phyloP scores from a whole-genome alignment of 495 filamentous ascomycete genomes.

The Talaromyces liani region DNA sequence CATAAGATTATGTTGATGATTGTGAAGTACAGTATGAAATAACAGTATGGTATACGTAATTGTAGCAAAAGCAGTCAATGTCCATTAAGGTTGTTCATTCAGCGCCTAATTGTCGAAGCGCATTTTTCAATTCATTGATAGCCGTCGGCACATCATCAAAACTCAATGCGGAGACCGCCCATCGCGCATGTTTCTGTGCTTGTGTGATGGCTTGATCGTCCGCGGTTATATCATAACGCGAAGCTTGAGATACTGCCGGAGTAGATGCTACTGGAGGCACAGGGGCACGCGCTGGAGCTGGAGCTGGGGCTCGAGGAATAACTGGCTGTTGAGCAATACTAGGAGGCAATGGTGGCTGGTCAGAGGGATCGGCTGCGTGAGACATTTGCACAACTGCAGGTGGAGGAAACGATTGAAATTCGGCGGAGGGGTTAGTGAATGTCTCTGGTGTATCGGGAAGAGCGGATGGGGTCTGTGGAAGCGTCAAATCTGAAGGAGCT shows the following conservation, averaged over 20 bases:
- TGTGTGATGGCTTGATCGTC: slow-evolving; percentile 71
- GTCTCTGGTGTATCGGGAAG: slow-evolving; percentile 34
- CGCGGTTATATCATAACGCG: slow-evolving; percentile 12
- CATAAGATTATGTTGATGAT: background rate
- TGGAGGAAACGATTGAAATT: slow-evolving; percentile 42
- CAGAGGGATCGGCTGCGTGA: slow-evolving; percentile 18
- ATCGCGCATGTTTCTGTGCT: slow-evolving; percentile 93
- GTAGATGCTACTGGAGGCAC: slow-evolving; percentile 9
- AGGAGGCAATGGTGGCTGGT: background rate
- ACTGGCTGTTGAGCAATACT: background rate
- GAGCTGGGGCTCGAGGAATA: slow-evolving; percentile 12
- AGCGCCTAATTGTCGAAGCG: slow-evolving; percentile 45
- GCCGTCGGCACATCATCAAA: slow-evolving; percentile 95
- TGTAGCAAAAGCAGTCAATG: background rate
- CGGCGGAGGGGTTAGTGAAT: slow-evolving; percentile 16
- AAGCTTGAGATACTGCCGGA: slow-evolving; percentile 13
- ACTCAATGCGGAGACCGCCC: slow-evolving; percentile 93
- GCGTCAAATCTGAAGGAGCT: slow-evolving; percentile 27
- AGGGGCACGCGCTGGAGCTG: slow-evolving; percentile 12
- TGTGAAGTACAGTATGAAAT: background rate
- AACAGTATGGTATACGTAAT: background rate
- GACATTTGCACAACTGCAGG: slow-evolving; percentile 21
- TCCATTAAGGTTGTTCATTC: slow-evolving; percentile 14
- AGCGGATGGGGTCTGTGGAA: slow-evolving; percentile 17
- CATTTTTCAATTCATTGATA: slow-evolving; percentile 72